Evolutionary conservation across 768 basidiomycete genomes (phyloP).

Genomic region (Pisolithus marmoratus): DNA sequence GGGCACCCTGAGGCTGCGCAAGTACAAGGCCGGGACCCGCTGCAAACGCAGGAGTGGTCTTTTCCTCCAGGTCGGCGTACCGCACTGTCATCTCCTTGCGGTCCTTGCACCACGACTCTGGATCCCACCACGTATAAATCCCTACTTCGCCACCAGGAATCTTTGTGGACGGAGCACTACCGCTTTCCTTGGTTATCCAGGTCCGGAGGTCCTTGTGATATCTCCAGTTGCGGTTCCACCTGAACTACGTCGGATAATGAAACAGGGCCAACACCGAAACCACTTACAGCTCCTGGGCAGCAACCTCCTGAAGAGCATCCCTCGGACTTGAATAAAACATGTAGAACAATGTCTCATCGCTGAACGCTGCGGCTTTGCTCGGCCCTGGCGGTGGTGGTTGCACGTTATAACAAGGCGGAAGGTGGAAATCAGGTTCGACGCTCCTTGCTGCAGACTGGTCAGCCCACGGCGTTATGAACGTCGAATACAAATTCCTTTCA

Average conservation of each 20-base stretch:
- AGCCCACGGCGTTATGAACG: slow-evolving; percentile 95
- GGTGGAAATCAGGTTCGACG: slow-evolving; percentile 88
- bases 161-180: slow-evolving; percentile 69
- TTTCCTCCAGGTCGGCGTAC: slow-evolving; percentile 72
- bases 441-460: slow-evolving; percentile 80
- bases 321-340: slow-evolving; percentile 95
- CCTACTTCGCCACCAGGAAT: slow-evolving; percentile 81
- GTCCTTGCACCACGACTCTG: slow-evolving; percentile 72
- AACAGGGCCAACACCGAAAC: slow-evolving; percentile 7
- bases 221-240: slow-evolving; percentile 93
- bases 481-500: slow-evolving; percentile 72
- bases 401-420: slow-evolving; percentile 90
- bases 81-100: slow-evolving; percentile 74
- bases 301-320: slow-evolving; percentile 90
- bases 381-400: slow-evolving; percentile 82
- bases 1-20: slow-evolving; percentile 29
- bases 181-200: slow-evolving; percentile 85
- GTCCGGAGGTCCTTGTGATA: slow-evolving; percentile 87
- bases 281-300: slow-evolving; percentile 90
- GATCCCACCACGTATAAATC: slow-evolving; percentile 87
- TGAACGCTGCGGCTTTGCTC: slow-evolving; percentile 75
- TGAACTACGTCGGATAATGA: slow-evolving; percentile 24
- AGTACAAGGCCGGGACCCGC: slow-evolving; percentile 44
- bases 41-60: slow-evolving; percentile 56
- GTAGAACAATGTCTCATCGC: slow-evolving; percentile 95